phyloP scores from a whole-genome alignment of 768 basidiomycete species.

The Fistulinella prunicolor region DNA sequence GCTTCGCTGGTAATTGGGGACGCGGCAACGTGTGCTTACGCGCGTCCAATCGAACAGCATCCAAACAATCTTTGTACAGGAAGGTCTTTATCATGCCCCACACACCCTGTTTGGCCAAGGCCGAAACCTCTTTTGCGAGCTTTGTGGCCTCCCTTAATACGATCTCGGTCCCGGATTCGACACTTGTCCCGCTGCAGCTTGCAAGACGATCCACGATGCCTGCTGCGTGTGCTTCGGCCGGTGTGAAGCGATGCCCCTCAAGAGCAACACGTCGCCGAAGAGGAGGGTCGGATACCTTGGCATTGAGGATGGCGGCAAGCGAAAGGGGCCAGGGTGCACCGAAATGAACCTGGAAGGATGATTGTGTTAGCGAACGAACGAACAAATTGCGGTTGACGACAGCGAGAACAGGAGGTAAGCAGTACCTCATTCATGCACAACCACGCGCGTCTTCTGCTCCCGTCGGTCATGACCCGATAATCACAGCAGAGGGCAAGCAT shows the following conservation, averaged over 20 bases:
- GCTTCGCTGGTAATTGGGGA: constrained; percentile 10
- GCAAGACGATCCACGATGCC: constrained; percentile 69
- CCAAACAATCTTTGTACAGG: constrained; percentile 54
- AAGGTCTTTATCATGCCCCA: constrained; percentile 73
- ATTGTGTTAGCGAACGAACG: neutral
- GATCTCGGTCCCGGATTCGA: constrained; percentile 53
- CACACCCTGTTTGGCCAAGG: constrained; percentile 54
- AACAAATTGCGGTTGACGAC: neutral
- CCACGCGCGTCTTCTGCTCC: constrained; percentile 74
- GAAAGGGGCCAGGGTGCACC: constrained; percentile 78
- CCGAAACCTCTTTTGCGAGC: constrained; percentile 52
- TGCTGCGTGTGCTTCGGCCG: constrained; percentile 60
- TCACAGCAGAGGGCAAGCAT: constrained; percentile 81
- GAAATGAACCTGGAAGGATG: constrained; percentile 59
- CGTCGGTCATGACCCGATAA: constrained; percentile 87
- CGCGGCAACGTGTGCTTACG: constrained; percentile 7
- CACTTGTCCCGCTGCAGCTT: constrained; percentile 30
- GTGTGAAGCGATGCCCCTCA: constrained; percentile 77
- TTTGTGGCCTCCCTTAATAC: constrained; percentile 64
- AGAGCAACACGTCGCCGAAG: constrained; percentile 70
- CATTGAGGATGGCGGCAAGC: constrained; percentile 58
- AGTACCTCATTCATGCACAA: constrained; percentile 89
- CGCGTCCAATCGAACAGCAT: constrained; percentile 32
- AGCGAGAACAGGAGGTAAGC: neutral
- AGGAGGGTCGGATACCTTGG: constrained; percentile 59